phyloP scores from a whole-genome alignment of 352 stramenopile species.

The Chrysophaeum taylorii region DNA sequence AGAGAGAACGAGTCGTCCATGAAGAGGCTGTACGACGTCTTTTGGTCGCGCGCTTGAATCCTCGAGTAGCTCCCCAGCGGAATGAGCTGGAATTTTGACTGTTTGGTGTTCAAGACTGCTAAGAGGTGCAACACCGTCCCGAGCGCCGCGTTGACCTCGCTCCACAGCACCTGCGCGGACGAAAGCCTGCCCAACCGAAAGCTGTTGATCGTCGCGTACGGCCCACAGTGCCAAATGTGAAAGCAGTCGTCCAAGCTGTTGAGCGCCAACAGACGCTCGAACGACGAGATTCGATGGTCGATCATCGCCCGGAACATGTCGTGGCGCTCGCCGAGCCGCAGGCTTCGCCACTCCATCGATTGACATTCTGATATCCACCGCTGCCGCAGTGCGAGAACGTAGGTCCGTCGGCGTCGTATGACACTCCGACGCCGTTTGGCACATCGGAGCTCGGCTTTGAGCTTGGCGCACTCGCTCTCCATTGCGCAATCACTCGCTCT shows the following conservation, averaged over 20 bases:
- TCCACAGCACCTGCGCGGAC: not conserved
- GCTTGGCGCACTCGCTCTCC: too few relatives aligned
- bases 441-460: too few relatives aligned
- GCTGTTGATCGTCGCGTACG: not conserved
- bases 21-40: not conserved
- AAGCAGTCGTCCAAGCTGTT: not conserved
- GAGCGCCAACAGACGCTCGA: not conserved
- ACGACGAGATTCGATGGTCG: too few relatives aligned
- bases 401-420: too few relatives aligned
- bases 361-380: too few relatives aligned
- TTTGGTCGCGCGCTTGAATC: not conserved
- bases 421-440: too few relatives aligned
- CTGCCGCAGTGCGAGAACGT: too few relatives aligned
- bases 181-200: not conserved
- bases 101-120: not conserved
- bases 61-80: not conserved
- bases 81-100: not conserved
- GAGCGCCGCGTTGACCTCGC: not conserved
- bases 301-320: too few relatives aligned
- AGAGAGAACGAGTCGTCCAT: not conserved
- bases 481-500: too few relatives aligned
- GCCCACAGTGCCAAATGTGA: not conserved
- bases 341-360: too few relatives aligned
- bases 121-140: not conserved
- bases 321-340: too few relatives aligned